Base-by-base conservation (phyloP, 78 protist species). In the Dictyostelium purpureum region DNA sequence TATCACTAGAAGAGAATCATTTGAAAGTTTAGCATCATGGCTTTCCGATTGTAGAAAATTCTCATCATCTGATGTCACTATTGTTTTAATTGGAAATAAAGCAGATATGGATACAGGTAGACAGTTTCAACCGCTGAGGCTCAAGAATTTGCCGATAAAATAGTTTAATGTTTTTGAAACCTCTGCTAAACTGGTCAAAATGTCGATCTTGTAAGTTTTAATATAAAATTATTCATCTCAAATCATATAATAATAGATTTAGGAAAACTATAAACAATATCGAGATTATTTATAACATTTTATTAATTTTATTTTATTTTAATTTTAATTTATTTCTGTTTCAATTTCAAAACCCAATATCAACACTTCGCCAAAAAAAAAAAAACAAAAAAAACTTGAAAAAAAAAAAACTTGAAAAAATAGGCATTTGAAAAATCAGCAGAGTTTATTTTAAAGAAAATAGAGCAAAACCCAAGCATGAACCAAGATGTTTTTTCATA, bases 21-120 rank as follows among this genome's bases (percentile, higher is more conserved):
- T 99, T 92, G 87, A 97, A 80, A 97, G 97, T 69, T 94, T 99
- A 18, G 42, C 98, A 6, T 63, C 87, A 11, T 98, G 99, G 99
- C 75, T 97, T 5, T 74, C 71, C 61, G 98, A 97, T 65, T 97
- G 99, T 7, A 93, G 98, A 54, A 91, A 94, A 79, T 96, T 97
- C 47, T 31, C 98, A 31, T 89, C 95, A 79, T 19, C 94, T 9
- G 85, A 97, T 83, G 96, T 98, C 95, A 88, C 96, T 28, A 99
- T 99, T 79, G 97, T 97, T 92, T 96, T 99, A 33, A 94, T 98
- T 33, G 99, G 99, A 11, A 98, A 98, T 97, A 98, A 98, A 94
- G 26, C 90, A 42, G 99, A 98, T 65, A 78, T 98, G 11, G 97
- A 96, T 12, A 26, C 81, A 24, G 28, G 88, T 67, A 96, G 98